phyloP scores from a whole-genome alignment of 2,329 filamentous ascomycete genomes.

The Ascocoryne sarcoides region DNA sequence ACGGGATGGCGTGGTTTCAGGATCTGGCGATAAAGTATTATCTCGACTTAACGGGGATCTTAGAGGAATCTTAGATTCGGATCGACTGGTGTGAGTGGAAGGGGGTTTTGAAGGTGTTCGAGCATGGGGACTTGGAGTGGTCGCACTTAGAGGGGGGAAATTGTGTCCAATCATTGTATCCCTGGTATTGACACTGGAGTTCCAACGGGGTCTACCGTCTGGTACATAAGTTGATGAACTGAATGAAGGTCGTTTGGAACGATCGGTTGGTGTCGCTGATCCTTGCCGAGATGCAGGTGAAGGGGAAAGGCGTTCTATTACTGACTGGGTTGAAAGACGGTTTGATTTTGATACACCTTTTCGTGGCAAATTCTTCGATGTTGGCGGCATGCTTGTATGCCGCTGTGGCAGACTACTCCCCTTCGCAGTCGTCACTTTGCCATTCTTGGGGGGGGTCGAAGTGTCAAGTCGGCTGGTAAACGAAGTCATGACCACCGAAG shows the following conservation, averaged over 20 bases:
- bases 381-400: slow-evolving; percentile 32
- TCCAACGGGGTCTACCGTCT: slow-evolving; percentile 64
- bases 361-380: slow-evolving; percentile 31
- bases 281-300: slow-evolving; percentile 31
- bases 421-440: slow-evolving; percentile 23
- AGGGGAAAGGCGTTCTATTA: slow-evolving; percentile 29
- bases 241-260: slow-evolving; percentile 36
- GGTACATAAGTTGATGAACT: slow-evolving; percentile 31
- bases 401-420: slow-evolving; percentile 31
- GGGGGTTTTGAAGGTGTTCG: slow-evolving; percentile 15
- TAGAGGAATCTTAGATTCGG: slow-evolving; percentile 28
- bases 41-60: slow-evolving; percentile 23
- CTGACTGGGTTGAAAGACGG: slow-evolving; percentile 28
- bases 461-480: slow-evolving; percentile 33
- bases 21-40: slow-evolving; percentile 22
- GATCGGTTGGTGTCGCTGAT: slow-evolving; percentile 42
- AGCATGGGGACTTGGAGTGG: slow-evolving; percentile 29
- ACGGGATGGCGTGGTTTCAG: slow-evolving; percentile 23
- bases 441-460: slow-evolving; percentile 24
- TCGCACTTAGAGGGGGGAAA: slow-evolving; percentile 53
- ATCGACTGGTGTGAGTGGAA: slow-evolving; percentile 17
- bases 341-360: slow-evolving; percentile 23
- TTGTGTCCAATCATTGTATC: slow-evolving; percentile 60
- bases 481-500: slow-evolving; percentile 50
- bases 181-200: slow-evolving; percentile 52